Evolutionary conservation across 352 stramenopile species (phyloP).

Genomic region (Globisporangium radiosum): DNA sequence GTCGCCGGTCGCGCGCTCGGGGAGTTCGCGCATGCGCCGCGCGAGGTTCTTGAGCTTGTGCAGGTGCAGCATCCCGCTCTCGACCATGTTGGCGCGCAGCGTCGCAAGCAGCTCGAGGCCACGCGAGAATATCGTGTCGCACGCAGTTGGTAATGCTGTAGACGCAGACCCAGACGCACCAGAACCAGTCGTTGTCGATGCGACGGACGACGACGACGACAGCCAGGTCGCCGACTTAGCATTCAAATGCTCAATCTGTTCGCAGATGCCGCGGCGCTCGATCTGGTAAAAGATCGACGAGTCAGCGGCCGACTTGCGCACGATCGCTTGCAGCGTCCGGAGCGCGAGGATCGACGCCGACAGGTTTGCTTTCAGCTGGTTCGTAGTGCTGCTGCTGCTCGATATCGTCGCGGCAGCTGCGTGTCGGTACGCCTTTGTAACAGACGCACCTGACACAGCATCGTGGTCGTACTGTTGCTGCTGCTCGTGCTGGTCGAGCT

Average conservation of each 20-base stretch:
- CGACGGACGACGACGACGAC: conserved; percentile 6
- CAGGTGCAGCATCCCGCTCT: conserved; percentile 70
- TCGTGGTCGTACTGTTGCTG: not conserved
- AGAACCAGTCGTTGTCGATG: not conserved
- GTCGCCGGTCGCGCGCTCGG: conserved; percentile 11
- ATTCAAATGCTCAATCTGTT: conserved; percentile 66
- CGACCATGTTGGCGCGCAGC: conserved; percentile 56
- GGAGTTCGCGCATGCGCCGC: conserved; percentile 43
- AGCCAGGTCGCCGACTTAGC: conserved; percentile 30
- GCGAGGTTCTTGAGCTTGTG: conserved; percentile 71
- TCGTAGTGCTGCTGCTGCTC: not conserved
- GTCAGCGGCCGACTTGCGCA: conserved; percentile 48
- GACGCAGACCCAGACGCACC: too few relatives aligned
- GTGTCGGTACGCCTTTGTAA: not conserved
- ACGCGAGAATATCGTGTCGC: conserved; percentile 49
- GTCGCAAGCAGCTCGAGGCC: conserved; percentile 44
- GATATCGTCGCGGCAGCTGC: not conserved
- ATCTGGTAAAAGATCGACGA: conserved; percentile 76
- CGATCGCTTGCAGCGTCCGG: conserved; percentile 63
- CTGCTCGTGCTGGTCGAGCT: conserved; percentile 6
- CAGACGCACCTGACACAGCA: too few relatives aligned
- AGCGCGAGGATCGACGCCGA: conserved; percentile 63
- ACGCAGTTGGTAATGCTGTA: not conserved
- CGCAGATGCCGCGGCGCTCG: conserved; percentile 68
- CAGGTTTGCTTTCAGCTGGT: conserved; percentile 31